Evolutionary conservation across 345 rosid species (phyloP), one percentile per base, ranked within the genome.

Genomic region (Heritiera fomes): DNA sequence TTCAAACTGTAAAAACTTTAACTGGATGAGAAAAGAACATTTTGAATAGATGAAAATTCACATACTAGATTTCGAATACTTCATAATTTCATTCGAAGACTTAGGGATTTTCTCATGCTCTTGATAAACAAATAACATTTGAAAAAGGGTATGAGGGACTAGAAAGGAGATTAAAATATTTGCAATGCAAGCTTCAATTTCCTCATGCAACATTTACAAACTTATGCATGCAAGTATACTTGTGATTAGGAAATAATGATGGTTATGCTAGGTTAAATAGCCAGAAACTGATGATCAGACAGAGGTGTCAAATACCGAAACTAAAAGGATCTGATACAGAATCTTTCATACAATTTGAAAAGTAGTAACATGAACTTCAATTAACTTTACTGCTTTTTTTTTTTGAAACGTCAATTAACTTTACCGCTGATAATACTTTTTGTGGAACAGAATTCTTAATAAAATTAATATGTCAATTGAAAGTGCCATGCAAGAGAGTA

Each of bases 1-100:
- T 84, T 96, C 94, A 73, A 90, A 88, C 95, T 96, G 95, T 78
- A 80, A 49, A 82, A 58, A 61, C 5, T 0, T 75, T 40, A 13
- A 66, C 20, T n/a, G 14, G 68, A 60, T 72, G 66, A 80, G 79
- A 77, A n/a, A 32, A 40, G 38, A 56, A 56, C 40, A 30, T 17
- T 13, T 52, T 71, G 46, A 17, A 53, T 2, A 32, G 62, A 53
- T 71, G 18, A 53, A 53, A 53, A 53, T 53, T 18, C 18, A 53
- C 15, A 53, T 15, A 53, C 58, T 15, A 17, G 46, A 53, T 30
- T 52, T 52, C 43, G 28, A 47, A 46, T 30, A 11, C 15, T 49
- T 49, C 12, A 49, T 49, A 53, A 53, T 12, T 40, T n/a, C 56
- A 69, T 23, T 46, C 28, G 9, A 43, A 10, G 53, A 23, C 55